Conservation (phyloP, 148 eudicot genomes). For the Oxyria digyna region DNA sequence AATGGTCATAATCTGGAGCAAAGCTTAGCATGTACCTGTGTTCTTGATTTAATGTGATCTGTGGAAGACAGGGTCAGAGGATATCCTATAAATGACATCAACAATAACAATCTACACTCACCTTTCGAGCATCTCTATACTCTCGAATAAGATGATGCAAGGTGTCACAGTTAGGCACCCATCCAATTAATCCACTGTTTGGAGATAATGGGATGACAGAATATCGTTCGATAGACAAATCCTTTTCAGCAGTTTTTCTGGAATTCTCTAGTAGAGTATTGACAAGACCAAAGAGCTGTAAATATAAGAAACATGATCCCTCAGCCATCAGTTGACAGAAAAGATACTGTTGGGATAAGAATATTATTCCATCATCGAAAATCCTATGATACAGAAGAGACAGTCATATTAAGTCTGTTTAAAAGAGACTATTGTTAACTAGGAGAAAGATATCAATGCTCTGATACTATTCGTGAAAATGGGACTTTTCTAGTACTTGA, state of each 20-base stretch:
- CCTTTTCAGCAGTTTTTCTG: constrained; percentile 84
- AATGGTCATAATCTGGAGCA: constrained; percentile 88
- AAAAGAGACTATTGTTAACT: neutral
- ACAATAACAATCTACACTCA: constrained; percentile 12
- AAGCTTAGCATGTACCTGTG: constrained; percentile 83
- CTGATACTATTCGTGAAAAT: neutral
- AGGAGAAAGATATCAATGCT: neutral
- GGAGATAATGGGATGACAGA: constrained; percentile 89
- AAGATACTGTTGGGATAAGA: neutral
- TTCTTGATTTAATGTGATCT: constrained; percentile 93
- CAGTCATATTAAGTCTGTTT: neutral
- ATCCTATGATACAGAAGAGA: neutral
- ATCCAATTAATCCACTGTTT: constrained; percentile 96
- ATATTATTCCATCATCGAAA: neutral
- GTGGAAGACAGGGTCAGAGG: constrained; percentile 19
- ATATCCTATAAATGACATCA: neutral
- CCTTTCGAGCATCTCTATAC: constrained; percentile 96
- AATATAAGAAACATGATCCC: neutral
- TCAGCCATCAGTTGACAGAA: neutral
- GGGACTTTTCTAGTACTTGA: neutral
- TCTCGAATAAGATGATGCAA: constrained; percentile 91
- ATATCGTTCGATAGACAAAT: constrained; percentile 85
- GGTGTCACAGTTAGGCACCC: constrained; percentile 99
- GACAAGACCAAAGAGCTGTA: constrained; percentile 93
- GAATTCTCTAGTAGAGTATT: constrained; percentile 90